Base-by-base conservation (phyloP, 179 eudicot species). In the Corrigiola litoralis region DNA sequence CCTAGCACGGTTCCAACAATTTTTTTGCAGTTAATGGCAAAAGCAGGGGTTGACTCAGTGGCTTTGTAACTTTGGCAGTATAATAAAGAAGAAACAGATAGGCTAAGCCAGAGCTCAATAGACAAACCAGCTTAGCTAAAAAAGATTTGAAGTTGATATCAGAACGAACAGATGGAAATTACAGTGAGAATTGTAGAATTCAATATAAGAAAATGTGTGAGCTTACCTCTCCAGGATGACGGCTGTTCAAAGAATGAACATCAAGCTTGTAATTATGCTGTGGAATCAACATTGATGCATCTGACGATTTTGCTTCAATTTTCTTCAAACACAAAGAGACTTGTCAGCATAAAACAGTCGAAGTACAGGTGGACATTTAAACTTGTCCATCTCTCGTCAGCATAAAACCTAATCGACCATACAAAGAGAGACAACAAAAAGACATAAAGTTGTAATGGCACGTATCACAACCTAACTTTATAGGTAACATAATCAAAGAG, bases 251-350 rank as follows among this genome's bases (percentile, higher is more conserved):
- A 33, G 97, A 80, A 75, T 91, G 96, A 67, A 71, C 99, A 77
- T 95, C 97, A 65, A 95, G 99, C 86, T 88, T 95, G 96, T 95
- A 95, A 64, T 91, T 91, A 75, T 95, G 99, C 68, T 95, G 99
- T 20, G 99, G 95, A 69, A 95, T 91, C 73, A 91, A 52, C 71
- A 82, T 82, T 24, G 97, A 75, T 20, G 87, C 95, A 72, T 91
- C 99, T 34, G 88, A 85, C 53, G 89, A 41, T 12, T 72, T 88
- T 27, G 80, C 84, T 76, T 95, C 90, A 58, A 84, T 78, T 70
- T 91, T 82, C 99, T 94, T 60, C 71, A 70, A 66, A 61, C 24
- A 69, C 27, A 70, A 53, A 66, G 63, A 29, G 20, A 38, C 23
- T 13, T 16, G 75, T 76, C 47, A 73, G 66, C 37, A 66, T 46